Evolutionary conservation across 768 basidiomycete species (phyloP).

Genomic region (Rhodotorula taiwanensis): DNA sequence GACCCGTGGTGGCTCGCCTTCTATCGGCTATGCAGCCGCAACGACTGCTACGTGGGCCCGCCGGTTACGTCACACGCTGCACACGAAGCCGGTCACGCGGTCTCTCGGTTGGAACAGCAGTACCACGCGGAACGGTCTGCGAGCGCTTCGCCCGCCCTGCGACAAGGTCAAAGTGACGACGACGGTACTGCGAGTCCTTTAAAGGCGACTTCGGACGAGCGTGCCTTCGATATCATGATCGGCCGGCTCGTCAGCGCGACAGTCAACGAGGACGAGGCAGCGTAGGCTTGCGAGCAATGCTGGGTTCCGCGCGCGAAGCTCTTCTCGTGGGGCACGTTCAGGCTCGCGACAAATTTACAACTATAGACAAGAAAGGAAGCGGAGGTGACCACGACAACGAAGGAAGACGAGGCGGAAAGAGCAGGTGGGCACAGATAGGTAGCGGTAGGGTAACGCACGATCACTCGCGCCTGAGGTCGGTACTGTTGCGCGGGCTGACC

Average conservation of each 20-base stretch:
- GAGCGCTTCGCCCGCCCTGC: neutral
- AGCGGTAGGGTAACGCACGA: too few relatives aligned
- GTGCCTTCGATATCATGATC: constrained; percentile 24
- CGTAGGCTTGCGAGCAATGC: too few relatives aligned
- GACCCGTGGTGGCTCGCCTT: constrained; percentile 46
- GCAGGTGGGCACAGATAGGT: too few relatives aligned
- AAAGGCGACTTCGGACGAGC: neutral
- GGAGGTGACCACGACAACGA: too few relatives aligned
- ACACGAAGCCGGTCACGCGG: constrained; percentile 8
- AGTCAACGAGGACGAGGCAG: constrained; percentile 8
- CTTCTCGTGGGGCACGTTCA: too few relatives aligned
- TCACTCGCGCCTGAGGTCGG: too few relatives aligned
- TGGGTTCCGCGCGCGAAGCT: too few relatives aligned
- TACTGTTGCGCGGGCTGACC: too few relatives aligned
- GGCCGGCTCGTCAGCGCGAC: constrained; percentile 20
- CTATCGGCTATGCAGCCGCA: constrained; percentile 42
- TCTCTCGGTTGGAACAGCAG: constrained; percentile 26
- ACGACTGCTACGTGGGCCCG: constrained; percentile 34
- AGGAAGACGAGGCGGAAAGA: too few relatives aligned
- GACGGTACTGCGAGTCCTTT: neutral
- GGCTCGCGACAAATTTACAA: too few relatives aligned
- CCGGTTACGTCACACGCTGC: neutral
- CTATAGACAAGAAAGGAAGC: too few relatives aligned
- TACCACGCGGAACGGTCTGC: constrained; percentile 5
- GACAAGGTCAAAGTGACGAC: too few relatives aligned